Conservation (phyloP, 352 stramenopile species). For the Phytophthora megakarya region DNA sequence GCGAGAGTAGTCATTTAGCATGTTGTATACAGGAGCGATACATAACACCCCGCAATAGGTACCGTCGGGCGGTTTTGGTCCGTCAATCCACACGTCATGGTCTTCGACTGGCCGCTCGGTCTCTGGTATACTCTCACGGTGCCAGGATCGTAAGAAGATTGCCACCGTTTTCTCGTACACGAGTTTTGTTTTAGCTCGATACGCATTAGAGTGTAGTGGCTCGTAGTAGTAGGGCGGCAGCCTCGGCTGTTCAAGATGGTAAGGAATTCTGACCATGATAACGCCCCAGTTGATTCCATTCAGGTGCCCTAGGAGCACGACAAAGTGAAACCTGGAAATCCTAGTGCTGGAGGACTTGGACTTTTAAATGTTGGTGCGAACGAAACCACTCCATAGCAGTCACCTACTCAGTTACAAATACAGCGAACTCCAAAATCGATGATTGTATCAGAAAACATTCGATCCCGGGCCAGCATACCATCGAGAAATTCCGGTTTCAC, state of each 20-base stretch:
- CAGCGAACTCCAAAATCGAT: slow-evolving; percentile 2
- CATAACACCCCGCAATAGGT: slow-evolving; percentile 12
- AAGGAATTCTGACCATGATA: neutral
- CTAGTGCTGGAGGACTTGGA: neutral
- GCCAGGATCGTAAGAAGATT: slow-evolving; percentile 5
- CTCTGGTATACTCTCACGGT: neutral
- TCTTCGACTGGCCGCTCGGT: neutral
- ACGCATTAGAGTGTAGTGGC: neutral
- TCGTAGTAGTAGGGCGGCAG: slow-evolving; percentile 11
- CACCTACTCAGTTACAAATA: neutral
- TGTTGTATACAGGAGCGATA: neutral
- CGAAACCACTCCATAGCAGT: slow-evolving; percentile 2
- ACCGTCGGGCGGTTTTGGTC: slow-evolving; percentile 2
- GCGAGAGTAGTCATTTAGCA: neutral
- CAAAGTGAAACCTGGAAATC: neutral
- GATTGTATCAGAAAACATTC: neutral
- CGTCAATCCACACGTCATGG: neutral
- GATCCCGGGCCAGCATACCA: neutral
- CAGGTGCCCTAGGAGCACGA: neutral
- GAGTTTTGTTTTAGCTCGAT: neutral
- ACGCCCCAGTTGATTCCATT: neutral
- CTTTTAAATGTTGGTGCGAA: neutral
- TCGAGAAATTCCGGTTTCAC: no score
- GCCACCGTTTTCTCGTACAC: slow-evolving; percentile 2
- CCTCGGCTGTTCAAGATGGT: neutral